A percentile compares a stretch with the other conserved stretches of the same genome.
phyloP scores from a whole-genome alignment of 306 rosid species.

The Oxytropis ochrocephala region DNA sequence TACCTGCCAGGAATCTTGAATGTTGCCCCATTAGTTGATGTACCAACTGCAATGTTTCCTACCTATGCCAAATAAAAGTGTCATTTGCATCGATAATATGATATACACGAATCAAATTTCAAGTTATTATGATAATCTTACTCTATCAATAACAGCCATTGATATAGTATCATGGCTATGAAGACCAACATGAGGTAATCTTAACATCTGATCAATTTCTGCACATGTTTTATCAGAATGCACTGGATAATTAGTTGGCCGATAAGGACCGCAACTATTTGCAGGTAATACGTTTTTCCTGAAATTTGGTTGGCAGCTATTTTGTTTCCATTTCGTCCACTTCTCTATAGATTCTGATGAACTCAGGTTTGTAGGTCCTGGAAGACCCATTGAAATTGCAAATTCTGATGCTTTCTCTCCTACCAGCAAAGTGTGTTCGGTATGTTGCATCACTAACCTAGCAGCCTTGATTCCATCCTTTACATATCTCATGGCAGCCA shows the following conservation, averaged over 20 bases:
- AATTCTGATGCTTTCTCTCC: constrained; percentile 88
- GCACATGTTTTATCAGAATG: constrained; percentile 34
- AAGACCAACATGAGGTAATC: constrained; percentile 44
- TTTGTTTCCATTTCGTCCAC: constrained; percentile 73
- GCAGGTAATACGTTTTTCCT: constrained; percentile 60
- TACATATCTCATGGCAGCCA: constrained; percentile 87
- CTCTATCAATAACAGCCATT: constrained; percentile 86
- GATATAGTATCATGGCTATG: constrained; percentile 91
- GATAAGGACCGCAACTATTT: constrained; percentile 72
- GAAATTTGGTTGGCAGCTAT: constrained; percentile 83
- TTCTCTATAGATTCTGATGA: constrained; percentile 65
- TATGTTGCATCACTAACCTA: constrained; percentile 71
- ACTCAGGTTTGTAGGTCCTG: constrained; percentile 80
- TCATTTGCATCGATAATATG: not conserved
- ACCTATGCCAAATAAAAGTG: constrained; percentile 39
- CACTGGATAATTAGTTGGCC: constrained; percentile 26
- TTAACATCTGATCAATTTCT: constrained; percentile 17
- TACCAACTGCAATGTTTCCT: constrained; percentile 86
- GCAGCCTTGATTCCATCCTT: constrained; percentile 92
- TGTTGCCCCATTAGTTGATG: constrained; percentile 93
- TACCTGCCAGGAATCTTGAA: constrained; percentile 97
- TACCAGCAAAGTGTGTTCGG: constrained; percentile 76
- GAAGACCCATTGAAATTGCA: constrained; percentile 92
- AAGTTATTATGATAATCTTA: constrained; percentile 22
- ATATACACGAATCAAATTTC: not conserved